Evolutionary conservation across 2,329 filamentous ascomycete genomes (phyloP), one percentile per base, ranked within the genome.

Genomic region (Claviceps pazoutovae): DNA sequence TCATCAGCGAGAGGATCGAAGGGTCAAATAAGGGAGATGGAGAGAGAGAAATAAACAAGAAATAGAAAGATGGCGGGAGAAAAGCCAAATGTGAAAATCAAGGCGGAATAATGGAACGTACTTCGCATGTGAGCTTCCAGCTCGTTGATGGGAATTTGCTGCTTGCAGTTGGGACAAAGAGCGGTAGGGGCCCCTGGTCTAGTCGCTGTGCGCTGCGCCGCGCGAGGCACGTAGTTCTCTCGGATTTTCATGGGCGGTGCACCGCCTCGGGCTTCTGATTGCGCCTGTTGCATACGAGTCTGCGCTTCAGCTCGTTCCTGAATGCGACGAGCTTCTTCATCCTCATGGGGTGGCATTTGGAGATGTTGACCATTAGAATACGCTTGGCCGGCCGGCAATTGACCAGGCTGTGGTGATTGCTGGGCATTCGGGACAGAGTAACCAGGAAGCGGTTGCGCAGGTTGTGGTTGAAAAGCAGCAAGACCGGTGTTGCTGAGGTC

Each of bases 51-150:
- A 38, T 5, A 30, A 14, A 45, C 7, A 17, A 14, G 11, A 26
- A 11, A 13, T 11, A n/a, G 4, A 16, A 30, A 16, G 9, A 13
- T n/a, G 14, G 6, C 6, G 8, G 13, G 7, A n/a, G 4, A 17
- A 50, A n/a, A 30, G n/a, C n/a, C 16, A 19, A 42, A 42, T 11
- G 19, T 11, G 39, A 42, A 11, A 9, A 42, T 14, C 34, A 34
- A 46, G 38, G 21, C 3, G 23, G 7, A n/a, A 14, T 4, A 13
- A 11, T 14, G 19, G 7, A 16, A 63, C 76, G 69, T 72, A 84
- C 82, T 95, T 67, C 87, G 82, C 80, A 97, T 91, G 64, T 97
- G 91, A 57, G 91, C 83, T 54, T 93, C 87, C 58, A 96, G 78
- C 69, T 97, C 91, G 60, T 85, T 81, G 60, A 87, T 80, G 7